These are phyloP conservation scores for Zangia roseola DNA, from an alignment of 768 basidiomycete species.

Conservation along the genomic window DNA sequence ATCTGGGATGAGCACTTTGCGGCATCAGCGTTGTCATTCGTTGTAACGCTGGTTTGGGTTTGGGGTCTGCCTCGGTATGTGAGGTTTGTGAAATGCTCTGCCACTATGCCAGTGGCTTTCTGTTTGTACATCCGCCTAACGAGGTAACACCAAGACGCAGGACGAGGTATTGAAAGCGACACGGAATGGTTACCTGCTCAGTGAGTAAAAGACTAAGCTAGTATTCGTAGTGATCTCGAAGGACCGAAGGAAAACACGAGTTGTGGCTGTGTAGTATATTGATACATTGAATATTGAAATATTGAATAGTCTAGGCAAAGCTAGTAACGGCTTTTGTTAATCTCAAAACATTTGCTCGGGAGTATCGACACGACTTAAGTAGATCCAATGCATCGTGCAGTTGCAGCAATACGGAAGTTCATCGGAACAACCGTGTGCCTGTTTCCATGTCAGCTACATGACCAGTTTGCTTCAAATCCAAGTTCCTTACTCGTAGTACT, in stretches of 20 bases:
- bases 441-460: constrained; percentile 11
- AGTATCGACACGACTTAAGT: constrained; percentile 10
- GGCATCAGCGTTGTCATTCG: constrained; percentile 7
- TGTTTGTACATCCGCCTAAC: constrained; percentile 15
- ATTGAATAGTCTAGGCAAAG: too few species aligned
- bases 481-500: constrained; percentile 62
- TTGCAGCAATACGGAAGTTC: constrained; percentile 79
- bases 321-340: too few species aligned
- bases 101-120: constrained; percentile 8
- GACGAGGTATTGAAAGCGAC: not conserved
- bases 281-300: too few species aligned
- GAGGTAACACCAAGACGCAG: constrained; percentile 10
- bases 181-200: not conserved
- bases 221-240: too few species aligned
- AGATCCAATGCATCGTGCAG: constrained; percentile 62
- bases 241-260: not conserved
- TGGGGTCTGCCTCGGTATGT: constrained; percentile 9
- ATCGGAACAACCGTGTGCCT: constrained; percentile 76
- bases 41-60: not conserved
- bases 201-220: too few species aligned
- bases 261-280: constrained; percentile 18
- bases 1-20: constrained; percentile 5
- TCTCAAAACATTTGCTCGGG: too few species aligned
- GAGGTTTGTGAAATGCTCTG: constrained; percentile 16
- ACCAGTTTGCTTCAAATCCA: not conserved